A percentile compares a stretch with the other conserved stretches of the same genome.
phyloP scores from a whole-genome alignment of 768 basidiomycete genomes.

The Boletus coccyginus region DNA sequence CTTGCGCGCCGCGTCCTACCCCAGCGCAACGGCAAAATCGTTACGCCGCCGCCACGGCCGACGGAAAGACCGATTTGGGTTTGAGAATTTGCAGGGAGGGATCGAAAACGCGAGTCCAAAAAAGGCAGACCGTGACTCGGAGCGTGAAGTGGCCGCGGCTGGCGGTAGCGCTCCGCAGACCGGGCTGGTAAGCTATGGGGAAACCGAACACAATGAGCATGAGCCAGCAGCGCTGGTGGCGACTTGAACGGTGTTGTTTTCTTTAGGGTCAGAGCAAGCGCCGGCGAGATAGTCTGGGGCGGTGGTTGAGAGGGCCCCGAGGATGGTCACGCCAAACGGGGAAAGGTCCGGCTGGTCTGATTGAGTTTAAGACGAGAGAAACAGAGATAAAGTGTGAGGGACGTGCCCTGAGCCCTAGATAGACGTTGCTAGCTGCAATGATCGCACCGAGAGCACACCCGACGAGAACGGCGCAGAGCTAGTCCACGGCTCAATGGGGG shows the following conservation, averaged over 20 bases:
- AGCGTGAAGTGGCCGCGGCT: constrained; percentile 51
- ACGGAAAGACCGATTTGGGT: constrained; percentile 62
- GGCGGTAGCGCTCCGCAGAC: constrained; percentile 45
- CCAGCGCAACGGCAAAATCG: constrained; percentile 59
- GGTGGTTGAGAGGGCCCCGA: constrained; percentile 52
- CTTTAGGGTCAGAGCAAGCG: constrained; percentile 62
- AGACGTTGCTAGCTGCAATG: constrained; percentile 62
- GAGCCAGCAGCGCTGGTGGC: constrained; percentile 47
- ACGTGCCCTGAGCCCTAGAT: constrained; percentile 55
- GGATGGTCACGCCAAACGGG: constrained; percentile 44
- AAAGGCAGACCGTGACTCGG: constrained; percentile 44
- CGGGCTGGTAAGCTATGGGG: constrained; percentile 58
- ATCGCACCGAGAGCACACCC: constrained; percentile 51
- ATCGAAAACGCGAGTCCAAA: constrained; percentile 68
- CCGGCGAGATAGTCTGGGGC: constrained; percentile 45
- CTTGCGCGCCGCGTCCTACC: constrained; percentile 54
- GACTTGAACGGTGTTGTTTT: constrained; percentile 38
- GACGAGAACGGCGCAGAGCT: constrained; percentile 49
- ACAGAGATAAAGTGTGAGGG: neutral
- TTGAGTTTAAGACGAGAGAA: neutral
- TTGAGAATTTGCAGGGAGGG: constrained; percentile 58
- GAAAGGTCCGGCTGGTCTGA: constrained; percentile 60
- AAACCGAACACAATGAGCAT: constrained; percentile 57
- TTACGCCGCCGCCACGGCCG: constrained; percentile 66
- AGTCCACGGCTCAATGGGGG: constrained; percentile 40